Conservation (phyloP, 805 yeast species). For the Metschnikowia continentalis region DNA sequence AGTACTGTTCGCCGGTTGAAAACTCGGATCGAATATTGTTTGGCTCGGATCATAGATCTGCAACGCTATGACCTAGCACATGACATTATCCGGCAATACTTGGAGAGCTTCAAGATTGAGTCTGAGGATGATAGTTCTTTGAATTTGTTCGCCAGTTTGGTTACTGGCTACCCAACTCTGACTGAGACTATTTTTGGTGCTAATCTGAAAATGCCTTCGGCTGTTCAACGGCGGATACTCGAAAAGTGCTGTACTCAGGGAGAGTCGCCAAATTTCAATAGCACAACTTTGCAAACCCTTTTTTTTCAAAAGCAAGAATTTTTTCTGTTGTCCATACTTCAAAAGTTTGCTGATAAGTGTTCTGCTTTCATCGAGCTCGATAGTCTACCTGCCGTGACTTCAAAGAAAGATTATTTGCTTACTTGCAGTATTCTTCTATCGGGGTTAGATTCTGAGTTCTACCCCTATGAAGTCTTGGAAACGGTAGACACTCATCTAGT, state of each 20-base stretch:
- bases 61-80: not conserved
- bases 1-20: not conserved
- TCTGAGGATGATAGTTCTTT: not conserved
- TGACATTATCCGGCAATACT: not conserved
- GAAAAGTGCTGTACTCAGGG: not conserved
- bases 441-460: not conserved
- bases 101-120: not conserved
- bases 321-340: not conserved
- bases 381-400: not conserved
- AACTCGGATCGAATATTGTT: not conserved
- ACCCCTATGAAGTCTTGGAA: not conserved
- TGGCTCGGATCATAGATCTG: conserved; percentile 1
- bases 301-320: not conserved
- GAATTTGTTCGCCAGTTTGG: not conserved
- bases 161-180: not conserved
- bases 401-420: not conserved
- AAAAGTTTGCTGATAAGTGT: not conserved
- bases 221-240: not conserved
- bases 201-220: not conserved
- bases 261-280: not conserved
- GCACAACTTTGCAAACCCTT: not conserved
- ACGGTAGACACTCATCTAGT: not conserved
- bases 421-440: not conserved
- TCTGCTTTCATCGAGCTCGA: conserved; percentile 4
- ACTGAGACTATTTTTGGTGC: not conserved